phyloP scores from a whole-genome alignment of 2,329 filamentous ascomycete genomes.

The Colletotrichum lentis region DNA sequence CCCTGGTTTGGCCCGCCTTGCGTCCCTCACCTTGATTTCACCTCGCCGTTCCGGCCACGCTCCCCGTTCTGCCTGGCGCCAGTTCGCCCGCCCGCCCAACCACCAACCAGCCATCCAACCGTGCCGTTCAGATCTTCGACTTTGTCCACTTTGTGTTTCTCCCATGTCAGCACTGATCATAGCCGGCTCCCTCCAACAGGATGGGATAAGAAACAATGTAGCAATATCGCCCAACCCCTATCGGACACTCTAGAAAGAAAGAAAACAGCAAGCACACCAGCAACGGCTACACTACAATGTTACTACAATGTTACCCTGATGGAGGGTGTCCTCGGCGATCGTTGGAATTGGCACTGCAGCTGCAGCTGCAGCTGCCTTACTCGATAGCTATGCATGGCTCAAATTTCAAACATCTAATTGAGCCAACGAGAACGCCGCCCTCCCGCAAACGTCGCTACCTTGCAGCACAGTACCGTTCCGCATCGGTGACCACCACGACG shows the following conservation, averaged over 20 bases:
- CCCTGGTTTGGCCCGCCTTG: neutral
- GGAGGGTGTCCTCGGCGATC: slow-evolving; percentile 12
- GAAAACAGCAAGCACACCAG: neutral
- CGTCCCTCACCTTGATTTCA: slow-evolving; percentile 2
- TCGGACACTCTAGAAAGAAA: neutral
- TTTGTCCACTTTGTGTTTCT: slow-evolving; percentile 34
- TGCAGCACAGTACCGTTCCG: slow-evolving; percentile 27
- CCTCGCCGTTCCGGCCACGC: slow-evolving; percentile 18
- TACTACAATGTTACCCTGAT: slow-evolving; percentile 28
- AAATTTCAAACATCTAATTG: slow-evolving; percentile 11
- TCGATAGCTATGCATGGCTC: slow-evolving; percentile 29
- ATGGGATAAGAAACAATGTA: slow-evolving; percentile 14
- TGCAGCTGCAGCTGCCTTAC: slow-evolving; percentile 26
- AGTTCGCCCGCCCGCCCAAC: slow-evolving; percentile 17
- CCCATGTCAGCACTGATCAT: slow-evolving; percentile 29
- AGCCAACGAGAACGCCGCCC: slow-evolving; percentile 27
- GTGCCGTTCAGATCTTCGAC: neutral
- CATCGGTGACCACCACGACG: slow-evolving; percentile 22
- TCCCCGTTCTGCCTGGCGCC: slow-evolving; percentile 26
- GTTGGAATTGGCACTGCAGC: slow-evolving; percentile 15
- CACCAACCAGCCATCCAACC: neutral
- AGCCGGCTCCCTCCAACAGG: slow-evolving; percentile 1
- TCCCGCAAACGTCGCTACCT: slow-evolving; percentile 12
- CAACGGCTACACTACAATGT: no score
- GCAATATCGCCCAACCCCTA: slow-evolving; percentile 6